These are phyloP conservation scores for Lichtheimia hyalospora DNA, from an alignment of 371 early-diverging fungal species.

Conservation along the genomic window DNA sequence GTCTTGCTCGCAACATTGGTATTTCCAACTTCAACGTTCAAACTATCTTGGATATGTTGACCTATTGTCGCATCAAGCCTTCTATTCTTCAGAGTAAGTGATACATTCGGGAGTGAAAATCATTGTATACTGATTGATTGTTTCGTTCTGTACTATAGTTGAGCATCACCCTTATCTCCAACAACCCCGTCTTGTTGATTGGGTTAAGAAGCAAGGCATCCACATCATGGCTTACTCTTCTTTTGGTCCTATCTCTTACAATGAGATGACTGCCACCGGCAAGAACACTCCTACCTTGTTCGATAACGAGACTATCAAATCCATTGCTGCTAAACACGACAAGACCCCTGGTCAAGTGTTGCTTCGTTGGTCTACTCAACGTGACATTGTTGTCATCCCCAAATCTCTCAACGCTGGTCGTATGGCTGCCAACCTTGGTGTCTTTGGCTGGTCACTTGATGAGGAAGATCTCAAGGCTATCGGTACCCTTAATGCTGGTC, in stretches of 20 bases:
- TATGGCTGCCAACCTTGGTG: conserved; percentile 40
- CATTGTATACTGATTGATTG: background rate
- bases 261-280: conserved; percentile 20
- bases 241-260: conserved; percentile 48
- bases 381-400: conserved; percentile 61
- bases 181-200: conserved; percentile 43
- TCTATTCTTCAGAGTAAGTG: conserved; percentile 19
- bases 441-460: conserved; percentile 23
- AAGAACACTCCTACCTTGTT: conserved; percentile 23
- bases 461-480: conserved; percentile 29
- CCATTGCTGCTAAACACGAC: conserved; percentile 37
- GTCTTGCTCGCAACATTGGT: conserved; percentile 51
- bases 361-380: conserved; percentile 58
- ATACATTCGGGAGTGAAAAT: background rate
- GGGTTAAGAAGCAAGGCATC: conserved; percentile 42
- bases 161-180: conserved; percentile 71
- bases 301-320: conserved; percentile 30
- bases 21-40: conserved; percentile 56
- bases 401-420: conserved; percentile 54
- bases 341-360: conserved; percentile 47
- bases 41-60: conserved; percentile 27
- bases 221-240: conserved; percentile 51
- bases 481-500: conserved; percentile 21
- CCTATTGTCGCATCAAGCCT: conserved; percentile 32
- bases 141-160: conserved; percentile 39